These are phyloP conservation scores for Achaetomiella virescens DNA, from an alignment of 495 filamentous ascomycete species.

Conservation along the genomic window DNA sequence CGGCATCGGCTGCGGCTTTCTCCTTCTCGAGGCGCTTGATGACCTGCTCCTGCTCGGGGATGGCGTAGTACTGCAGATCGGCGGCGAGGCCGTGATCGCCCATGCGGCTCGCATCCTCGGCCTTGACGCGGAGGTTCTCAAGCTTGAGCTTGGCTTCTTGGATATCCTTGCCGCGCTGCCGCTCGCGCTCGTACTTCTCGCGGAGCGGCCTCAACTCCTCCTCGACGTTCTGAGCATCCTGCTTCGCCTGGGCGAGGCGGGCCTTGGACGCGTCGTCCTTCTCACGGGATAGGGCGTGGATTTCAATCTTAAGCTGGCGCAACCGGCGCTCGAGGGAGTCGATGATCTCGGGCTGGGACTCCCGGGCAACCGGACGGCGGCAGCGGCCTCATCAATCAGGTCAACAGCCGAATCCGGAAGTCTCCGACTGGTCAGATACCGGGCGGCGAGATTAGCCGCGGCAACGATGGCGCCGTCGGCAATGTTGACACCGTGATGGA, in stretches of 20 bases:
- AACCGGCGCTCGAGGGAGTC: constrained; percentile 85
- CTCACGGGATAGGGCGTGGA: constrained; percentile 86
- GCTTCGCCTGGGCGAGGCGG: constrained; percentile 72
- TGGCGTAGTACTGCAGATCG: constrained; percentile 93
- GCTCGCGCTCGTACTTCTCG: constrained; percentile 92
- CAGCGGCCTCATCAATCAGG: constrained; percentile 91
- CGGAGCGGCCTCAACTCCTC: constrained; percentile 88
- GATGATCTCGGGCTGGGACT: constrained; percentile 90
- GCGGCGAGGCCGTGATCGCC: constrained; percentile 78
- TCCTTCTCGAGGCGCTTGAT: constrained; percentile 78
- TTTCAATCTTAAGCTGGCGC: constrained; percentile 91
- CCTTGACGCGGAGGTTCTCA: constrained; percentile 78
- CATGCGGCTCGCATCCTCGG: constrained; percentile 81
- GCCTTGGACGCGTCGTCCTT: constrained; percentile 87
- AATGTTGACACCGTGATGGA: constrained; percentile 96
- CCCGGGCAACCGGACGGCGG: constrained; percentile 90
- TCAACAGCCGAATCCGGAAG: constrained; percentile 96
- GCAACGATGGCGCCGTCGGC: constrained; percentile 87
- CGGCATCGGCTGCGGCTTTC: constrained; percentile 69
- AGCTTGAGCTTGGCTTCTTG: constrained; percentile 96
- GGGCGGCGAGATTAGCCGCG: constrained; percentile 79
- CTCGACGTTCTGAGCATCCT: constrained; percentile 83
- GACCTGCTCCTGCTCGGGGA: constrained; percentile 76
- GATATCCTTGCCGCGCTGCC: constrained; percentile 77
- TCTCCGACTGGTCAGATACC: constrained; percentile 83